phyloP scores from a whole-genome alignment of 2,329 filamentous ascomycete genomes.

The Penicillium corylophilum region DNA sequence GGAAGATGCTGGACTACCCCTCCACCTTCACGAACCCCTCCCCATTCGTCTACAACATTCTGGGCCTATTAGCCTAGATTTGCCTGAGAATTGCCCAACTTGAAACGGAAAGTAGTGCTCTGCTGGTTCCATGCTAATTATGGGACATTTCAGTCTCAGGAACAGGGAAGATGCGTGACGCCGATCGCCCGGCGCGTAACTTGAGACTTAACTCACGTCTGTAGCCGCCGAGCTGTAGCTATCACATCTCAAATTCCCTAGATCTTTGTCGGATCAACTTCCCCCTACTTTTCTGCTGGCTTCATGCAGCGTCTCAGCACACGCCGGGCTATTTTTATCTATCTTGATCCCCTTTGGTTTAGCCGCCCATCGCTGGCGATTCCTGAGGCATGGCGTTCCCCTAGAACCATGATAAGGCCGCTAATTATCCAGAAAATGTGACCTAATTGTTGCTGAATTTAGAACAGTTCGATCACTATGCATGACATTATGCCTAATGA shows the following conservation, averaged over 20 bases:
- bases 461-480: conserved; percentile 26
- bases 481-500: conserved; percentile 22
- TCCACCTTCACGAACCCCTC: background rate
- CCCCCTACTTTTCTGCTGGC: background rate
- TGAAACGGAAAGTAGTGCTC: background rate
- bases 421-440: conserved; percentile 26
- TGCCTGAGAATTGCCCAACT: background rate
- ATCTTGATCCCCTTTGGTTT: conserved; percentile 22
- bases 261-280: background rate
- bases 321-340: conserved; percentile 26
- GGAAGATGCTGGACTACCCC: background rate
- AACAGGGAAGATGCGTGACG: conserved; percentile 13
- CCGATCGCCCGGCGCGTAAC: conserved; percentile 22
- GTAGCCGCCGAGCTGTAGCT: conserved; percentile 22
- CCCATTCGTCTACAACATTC: background rate
- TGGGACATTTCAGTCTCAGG: conserved; percentile 19
- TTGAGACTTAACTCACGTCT: conserved; percentile 19
- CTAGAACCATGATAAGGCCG: conserved; percentile 9
- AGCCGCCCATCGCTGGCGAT: conserved; percentile 20
- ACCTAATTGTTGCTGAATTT: conserved; percentile 29
- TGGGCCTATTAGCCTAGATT: background rate
- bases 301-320: conserved; percentile 16
- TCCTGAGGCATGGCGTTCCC: conserved; percentile 18
- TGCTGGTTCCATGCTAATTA: conserved; percentile 22
- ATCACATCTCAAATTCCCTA: conserved; percentile 17